Evolutionary conservation across 441 rosid species (phyloP), one percentile per base, ranked within the genome.

Genomic region (Geranium incanum): DNA sequence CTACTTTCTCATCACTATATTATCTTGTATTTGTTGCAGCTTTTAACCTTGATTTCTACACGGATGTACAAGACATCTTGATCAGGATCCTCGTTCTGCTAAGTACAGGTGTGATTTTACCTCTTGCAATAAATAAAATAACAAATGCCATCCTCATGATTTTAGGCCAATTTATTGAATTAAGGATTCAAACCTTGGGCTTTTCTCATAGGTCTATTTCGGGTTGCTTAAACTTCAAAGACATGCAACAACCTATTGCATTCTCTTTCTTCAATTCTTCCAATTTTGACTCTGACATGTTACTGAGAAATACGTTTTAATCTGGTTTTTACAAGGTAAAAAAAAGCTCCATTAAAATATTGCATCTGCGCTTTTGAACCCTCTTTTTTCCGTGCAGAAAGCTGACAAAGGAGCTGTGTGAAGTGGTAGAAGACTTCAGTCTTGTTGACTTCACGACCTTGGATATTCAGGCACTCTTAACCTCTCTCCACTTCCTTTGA

Each of bases 361-460:
- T 0, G 5, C 7, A 16, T 48, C 36, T 13, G 4, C 52, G 43
- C 60, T 11, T 6, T n/a, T 66, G 68, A 3, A 21, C 33, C 33
- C 33, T 28, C 33, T 28, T 21, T 67, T 70, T 70, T 73, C 23
- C 74, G 67, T 41, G 72, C 87, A 92, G 99, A 82, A 92, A 94
- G 79, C 89, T 92, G 45, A 92, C 99, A 1, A 82, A 81, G 83
- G 97, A 90, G 86, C 82, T 92, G 18, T 92, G 97, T 16, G 82
- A 84, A 8, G 95, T 89, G 71, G 79, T 95, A 66, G 97, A 92
- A 79, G 85, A 89, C 76, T 85, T 76, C 67, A 70, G 90, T 79
- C 88, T 92, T 68, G 97, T 92, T 33, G 79, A 84, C 82, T 95
- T 95, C 74, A 79, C 97, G 37, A 92, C 99, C 71, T 80, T 92